Conservation (phyloP, 768 basidiomycete genomes). For the Rhizopogon roseolus region DNA sequence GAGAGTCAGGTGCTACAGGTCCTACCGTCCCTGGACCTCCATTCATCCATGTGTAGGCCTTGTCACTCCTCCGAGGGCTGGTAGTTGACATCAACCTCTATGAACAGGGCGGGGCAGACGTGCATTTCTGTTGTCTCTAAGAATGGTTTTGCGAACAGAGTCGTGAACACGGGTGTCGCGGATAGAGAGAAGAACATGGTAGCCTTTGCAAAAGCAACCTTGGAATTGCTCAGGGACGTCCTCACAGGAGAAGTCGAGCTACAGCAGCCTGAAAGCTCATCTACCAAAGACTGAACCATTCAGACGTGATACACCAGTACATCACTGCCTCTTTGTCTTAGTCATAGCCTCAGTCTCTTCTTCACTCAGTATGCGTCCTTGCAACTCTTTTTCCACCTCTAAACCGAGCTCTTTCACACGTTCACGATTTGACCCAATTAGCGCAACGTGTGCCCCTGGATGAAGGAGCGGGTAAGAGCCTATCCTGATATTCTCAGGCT, state of each 20-base stretch:
- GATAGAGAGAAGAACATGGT: conserved; percentile 17
- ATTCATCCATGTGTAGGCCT: conserved; percentile 8
- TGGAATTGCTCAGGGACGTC: conserved; percentile 11
- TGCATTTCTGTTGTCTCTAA: conserved; percentile 6
- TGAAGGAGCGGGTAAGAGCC: conserved; percentile 69
- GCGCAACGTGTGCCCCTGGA: conserved; percentile 58
- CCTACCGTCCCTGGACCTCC: conserved; percentile 8
- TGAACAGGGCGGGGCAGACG: conserved; percentile 8
- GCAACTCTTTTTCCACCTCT: conserved; percentile 57
- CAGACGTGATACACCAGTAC: background rate
- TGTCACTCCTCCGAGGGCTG: background rate
- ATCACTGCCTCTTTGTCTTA: conserved; percentile 6
- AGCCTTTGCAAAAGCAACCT: conserved; percentile 11
- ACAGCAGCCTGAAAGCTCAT: background rate
- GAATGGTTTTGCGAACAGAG: conserved; percentile 8
- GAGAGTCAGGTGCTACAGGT: conserved; percentile 16
- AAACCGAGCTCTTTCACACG: conserved; percentile 51
- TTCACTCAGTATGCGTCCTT: conserved; percentile 59
- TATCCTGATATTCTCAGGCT: conserved; percentile 74
- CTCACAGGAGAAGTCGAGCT: conserved; percentile 7
- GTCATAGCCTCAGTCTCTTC: conserved; percentile 57
- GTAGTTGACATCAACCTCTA: background rate
- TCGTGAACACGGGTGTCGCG: conserved; percentile 7
- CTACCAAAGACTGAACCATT: background rate
- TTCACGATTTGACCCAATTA: conserved; percentile 45